Conservation (phyloP, 169 alveolate genomes). For the Cryptosporidium ubiquitum region DNA sequence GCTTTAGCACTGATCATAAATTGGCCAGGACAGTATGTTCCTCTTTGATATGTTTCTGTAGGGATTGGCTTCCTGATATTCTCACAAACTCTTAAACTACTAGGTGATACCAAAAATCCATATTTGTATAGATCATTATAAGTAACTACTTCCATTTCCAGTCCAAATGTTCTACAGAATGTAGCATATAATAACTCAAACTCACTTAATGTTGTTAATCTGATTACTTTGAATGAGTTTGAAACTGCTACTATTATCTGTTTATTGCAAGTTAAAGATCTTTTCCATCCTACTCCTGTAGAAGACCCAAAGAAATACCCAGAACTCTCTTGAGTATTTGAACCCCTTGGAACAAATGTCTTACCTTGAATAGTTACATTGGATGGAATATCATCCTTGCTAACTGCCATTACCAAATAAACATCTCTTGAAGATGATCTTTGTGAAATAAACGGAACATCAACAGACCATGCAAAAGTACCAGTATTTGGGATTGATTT, state of each 20-base stretch:
- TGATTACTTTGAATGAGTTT: slow-evolving; percentile 32
- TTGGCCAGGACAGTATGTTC: slow-evolving; percentile 80
- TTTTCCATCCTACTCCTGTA: neutral
- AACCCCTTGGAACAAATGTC: slow-evolving; percentile 1
- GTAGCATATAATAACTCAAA: slow-evolving; percentile 72
- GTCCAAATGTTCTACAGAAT: slow-evolving; percentile 70
- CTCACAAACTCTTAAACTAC: slow-evolving; percentile 75
- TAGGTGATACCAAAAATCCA: slow-evolving; percentile 76
- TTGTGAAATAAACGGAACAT: slow-evolving; percentile 59
- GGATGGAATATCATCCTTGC: slow-evolving; percentile 45
- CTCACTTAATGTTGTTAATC: slow-evolving; percentile 51
- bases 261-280: neutral
- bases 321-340: neutral
- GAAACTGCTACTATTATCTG: slow-evolving; percentile 63
- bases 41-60: slow-evolving; percentile 75
- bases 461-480: slow-evolving; percentile 81
- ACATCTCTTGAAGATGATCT: slow-evolving; percentile 69
- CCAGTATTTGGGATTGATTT: slow-evolving; percentile 79
- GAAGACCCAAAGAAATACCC: neutral
- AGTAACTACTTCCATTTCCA: slow-evolving; percentile 73
- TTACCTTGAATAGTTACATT: slow-evolving; percentile 32
- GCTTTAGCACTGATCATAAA: slow-evolving; percentile 78
- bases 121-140: slow-evolving; percentile 42
- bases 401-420: slow-evolving; percentile 32
- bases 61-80: slow-evolving; percentile 76